phyloP scores from a whole-genome alignment of 2,329 filamentous ascomycete species.

The Drechmeria coniospora region DNA sequence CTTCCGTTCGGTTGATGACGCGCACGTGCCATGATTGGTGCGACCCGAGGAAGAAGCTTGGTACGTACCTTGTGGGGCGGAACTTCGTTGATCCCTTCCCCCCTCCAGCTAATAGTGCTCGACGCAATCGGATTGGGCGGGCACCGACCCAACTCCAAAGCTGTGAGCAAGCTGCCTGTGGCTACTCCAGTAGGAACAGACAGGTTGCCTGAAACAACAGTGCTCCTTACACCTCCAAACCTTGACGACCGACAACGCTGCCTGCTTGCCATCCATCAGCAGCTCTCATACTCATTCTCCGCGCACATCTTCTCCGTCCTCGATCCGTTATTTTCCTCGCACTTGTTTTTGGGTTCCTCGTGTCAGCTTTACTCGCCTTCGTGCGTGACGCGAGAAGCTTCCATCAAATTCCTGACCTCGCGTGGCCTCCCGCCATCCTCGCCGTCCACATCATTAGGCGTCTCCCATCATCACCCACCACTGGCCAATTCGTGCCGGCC shows the following conservation, averaged over 20 bases:
- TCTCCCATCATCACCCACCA: too few relatives aligned
- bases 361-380: too few relatives aligned
- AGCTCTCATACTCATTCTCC: neutral
- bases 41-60: neutral
- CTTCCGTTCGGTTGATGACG: constrained; percentile 1
- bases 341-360: too few relatives aligned
- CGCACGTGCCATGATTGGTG: neutral
- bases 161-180: neutral
- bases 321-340: too few relatives aligned
- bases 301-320: too few relatives aligned
- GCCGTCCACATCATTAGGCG: constrained; percentile 9
- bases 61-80: constrained; percentile 1
- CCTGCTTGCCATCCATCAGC: constrained; percentile 1
- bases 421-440: too few relatives aligned
- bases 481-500: too few relatives aligned
- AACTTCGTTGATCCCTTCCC: constrained; percentile 3
- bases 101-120: too few relatives aligned
- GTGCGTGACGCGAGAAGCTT: too few relatives aligned
- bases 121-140: constrained; percentile 2
- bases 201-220: constrained; percentile 18
- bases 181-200: constrained; percentile 7
- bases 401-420: too few relatives aligned
- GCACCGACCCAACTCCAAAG: neutral
- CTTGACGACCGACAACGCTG: constrained; percentile 5
- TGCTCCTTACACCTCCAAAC: constrained; percentile 7